phyloP scores from a whole-genome alignment of 345 rosid genomes.

The Populus pruinosa region DNA sequence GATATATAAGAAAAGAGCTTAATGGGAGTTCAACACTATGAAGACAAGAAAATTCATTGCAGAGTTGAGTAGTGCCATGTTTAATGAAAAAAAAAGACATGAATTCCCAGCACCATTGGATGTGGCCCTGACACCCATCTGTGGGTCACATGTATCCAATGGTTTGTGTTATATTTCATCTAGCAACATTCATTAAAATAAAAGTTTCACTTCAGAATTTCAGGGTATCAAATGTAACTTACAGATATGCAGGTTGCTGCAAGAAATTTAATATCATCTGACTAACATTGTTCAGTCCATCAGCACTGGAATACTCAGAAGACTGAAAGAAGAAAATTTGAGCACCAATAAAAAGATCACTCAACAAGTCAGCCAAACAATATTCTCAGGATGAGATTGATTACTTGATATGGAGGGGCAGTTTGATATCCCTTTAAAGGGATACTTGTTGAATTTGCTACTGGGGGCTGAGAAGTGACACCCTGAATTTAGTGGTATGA shows the following conservation, averaged over 20 bases:
- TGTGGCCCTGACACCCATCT: not conserved
- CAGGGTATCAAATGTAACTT: conserved; percentile 36
- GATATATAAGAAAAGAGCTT: not conserved
- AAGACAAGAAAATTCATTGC: not conserved
- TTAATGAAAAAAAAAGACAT: not conserved
- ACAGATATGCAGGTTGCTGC: conserved; percentile 62
- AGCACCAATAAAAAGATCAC: not conserved
- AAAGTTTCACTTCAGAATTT: not conserved
- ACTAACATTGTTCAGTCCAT: conserved; percentile 33
- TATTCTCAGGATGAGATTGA: not conserved
- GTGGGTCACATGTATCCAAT: not conserved
- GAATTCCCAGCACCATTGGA: not conserved
- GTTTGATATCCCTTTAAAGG: conserved; percentile 46
- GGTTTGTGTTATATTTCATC: not conserved
- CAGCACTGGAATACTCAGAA: conserved; percentile 37
- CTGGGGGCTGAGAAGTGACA: conserved; percentile 45
- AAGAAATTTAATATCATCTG: conserved; percentile 53
- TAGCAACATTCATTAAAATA: not conserved
- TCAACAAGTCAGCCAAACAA: not conserved
- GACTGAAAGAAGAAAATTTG: conserved; percentile 29
- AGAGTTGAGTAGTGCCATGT: not conserved
- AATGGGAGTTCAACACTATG: not conserved
- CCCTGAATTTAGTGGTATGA: conserved; percentile 36
- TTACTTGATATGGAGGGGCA: conserved; percentile 56
- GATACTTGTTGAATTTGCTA: conserved; percentile 47